phyloP scores from a whole-genome alignment of 1,139 yeast species.

The Candida smagusa region DNA sequence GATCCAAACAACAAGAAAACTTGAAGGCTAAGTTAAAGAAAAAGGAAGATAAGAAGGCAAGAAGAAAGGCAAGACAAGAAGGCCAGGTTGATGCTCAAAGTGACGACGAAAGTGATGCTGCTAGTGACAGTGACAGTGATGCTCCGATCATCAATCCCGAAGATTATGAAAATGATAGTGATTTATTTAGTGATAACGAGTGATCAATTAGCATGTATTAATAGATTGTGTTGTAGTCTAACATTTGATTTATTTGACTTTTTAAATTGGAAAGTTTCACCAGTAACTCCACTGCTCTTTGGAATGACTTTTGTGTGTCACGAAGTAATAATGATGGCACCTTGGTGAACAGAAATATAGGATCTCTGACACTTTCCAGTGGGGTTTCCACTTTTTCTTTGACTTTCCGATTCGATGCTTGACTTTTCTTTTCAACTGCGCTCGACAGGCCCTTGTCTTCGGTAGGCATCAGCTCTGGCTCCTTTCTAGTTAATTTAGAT shows the following conservation, averaged over 20 bases:
- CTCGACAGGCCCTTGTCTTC: background rate
- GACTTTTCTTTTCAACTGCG: background rate
- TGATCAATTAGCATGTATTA: background rate
- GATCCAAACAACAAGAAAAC: slow-evolving; percentile 75
- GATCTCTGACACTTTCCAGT: slow-evolving; percentile 19
- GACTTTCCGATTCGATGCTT: slow-evolving; percentile 1
- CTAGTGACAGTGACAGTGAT: slow-evolving; percentile 21
- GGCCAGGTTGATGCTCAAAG: slow-evolving; percentile 21
- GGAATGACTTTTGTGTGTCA: slow-evolving; percentile 38
- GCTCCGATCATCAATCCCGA: slow-evolving; percentile 38
- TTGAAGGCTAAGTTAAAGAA: slow-evolving; percentile 73
- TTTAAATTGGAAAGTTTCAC: slow-evolving; percentile 28
- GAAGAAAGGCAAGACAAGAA: slow-evolving; percentile 61
- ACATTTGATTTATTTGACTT: slow-evolving; percentile 13
- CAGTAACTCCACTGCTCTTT: slow-evolving; percentile 23
- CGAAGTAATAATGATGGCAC: slow-evolving; percentile 44
- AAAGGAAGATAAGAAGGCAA: slow-evolving; percentile 68
- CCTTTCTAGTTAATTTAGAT: background rate
- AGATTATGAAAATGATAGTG: slow-evolving; percentile 49
- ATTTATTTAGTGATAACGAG: slow-evolving; percentile 39
- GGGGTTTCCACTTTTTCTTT: background rate
- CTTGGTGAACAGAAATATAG: slow-evolving; percentile 50
- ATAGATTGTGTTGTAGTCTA: no score
- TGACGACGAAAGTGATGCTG: slow-evolving; percentile 18
- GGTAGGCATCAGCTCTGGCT: background rate